Evolutionary conservation across 2,329 filamentous ascomycete genomes (phyloP).

Genomic region (Phaeophleospora eucalypticola): DNA sequence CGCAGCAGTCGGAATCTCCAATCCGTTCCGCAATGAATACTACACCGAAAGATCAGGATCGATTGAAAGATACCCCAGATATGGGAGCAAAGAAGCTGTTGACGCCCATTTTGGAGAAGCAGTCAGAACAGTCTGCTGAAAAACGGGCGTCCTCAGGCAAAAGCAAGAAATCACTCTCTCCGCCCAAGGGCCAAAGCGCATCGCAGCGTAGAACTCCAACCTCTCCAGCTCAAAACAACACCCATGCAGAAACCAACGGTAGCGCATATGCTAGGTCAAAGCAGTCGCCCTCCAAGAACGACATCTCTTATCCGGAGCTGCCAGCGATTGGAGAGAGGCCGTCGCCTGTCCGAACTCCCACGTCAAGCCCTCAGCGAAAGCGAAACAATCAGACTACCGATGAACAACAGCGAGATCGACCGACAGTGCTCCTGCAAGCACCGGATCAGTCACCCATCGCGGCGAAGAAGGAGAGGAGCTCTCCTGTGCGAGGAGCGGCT

Average conservation of each 20-base stretch:
- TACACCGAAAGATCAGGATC: constrained; percentile 55
- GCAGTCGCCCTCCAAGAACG: constrained; percentile 12
- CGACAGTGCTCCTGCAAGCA: constrained; percentile 18
- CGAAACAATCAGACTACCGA: constrained; percentile 2
- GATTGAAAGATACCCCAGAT: constrained; percentile 53
- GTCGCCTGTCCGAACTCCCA: constrained; percentile 16
- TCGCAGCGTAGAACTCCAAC: background rate
- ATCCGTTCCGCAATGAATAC: constrained; percentile 42
- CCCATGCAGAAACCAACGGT: background rate
- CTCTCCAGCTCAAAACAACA: background rate
- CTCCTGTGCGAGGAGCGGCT: constrained; percentile 13
- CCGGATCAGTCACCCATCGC: constrained; percentile 25
- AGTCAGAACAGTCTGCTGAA: constrained; percentile 24
- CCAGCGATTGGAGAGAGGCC: constrained; percentile 10
- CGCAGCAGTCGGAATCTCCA: constrained; percentile 45
- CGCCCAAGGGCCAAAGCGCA: background rate
- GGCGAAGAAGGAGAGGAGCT: constrained; percentile 27
- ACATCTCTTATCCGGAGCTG: constrained; percentile 22
- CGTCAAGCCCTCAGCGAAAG: constrained; percentile 18
- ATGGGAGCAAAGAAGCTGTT: constrained; percentile 32
- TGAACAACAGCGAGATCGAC: constrained; percentile 5
- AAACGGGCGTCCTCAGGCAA: constrained; percentile 20
- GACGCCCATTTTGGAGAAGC: constrained; percentile 34
- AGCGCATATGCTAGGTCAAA: constrained; percentile 1
- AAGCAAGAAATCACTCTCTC: constrained; percentile 11